A percentile compares a stretch with the other conserved stretches of the same genome.
These are phyloP conservation scores for Fistulinella staudtii DNA, from an alignment of 1,284 basidiomycete genomes.

Conservation along the genomic window DNA sequence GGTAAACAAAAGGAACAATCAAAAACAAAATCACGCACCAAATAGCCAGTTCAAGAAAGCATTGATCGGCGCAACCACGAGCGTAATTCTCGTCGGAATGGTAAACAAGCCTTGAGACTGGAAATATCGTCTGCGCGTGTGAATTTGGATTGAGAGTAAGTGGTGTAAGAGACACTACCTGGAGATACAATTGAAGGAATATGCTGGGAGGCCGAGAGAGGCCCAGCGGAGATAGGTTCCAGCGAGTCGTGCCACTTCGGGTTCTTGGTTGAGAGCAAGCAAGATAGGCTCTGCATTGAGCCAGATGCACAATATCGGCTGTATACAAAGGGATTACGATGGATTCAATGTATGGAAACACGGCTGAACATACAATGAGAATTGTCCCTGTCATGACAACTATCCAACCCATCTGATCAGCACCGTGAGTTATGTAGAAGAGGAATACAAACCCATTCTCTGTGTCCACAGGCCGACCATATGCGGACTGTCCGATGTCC, in stretches of 20 bases:
- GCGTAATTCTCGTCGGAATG: conserved; percentile 82
- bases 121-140: conserved; percentile 67
- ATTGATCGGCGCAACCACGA: conserved; percentile 86
- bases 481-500: conserved; percentile 80
- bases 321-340: background rate
- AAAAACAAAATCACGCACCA: conserved; percentile 39
- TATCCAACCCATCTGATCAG: conserved; percentile 29
- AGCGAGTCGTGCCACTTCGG: conserved; percentile 80
- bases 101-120: conserved; percentile 87
- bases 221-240: conserved; percentile 76
- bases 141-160: background rate
- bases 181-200: conserved; percentile 72
- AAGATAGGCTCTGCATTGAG: conserved; percentile 80
- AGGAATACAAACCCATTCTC: conserved; percentile 61
- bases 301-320: conserved; percentile 75
- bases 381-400: conserved; percentile 63
- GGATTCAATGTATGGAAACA: background rate
- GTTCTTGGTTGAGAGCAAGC: conserved; percentile 81
- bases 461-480: conserved; percentile 93
- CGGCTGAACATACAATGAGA: conserved; percentile 47
- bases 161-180: conserved; percentile 38
- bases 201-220: conserved; percentile 85
- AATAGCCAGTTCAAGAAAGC: conserved; percentile 82
- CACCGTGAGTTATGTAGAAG: background rate
- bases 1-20: conserved; percentile 4